A percentile compares a stretch with the other conserved stretches of the same genome.
Conservation (phyloP, 805 yeast species). For the Wickerhamomyces strasburgensis region DNA sequence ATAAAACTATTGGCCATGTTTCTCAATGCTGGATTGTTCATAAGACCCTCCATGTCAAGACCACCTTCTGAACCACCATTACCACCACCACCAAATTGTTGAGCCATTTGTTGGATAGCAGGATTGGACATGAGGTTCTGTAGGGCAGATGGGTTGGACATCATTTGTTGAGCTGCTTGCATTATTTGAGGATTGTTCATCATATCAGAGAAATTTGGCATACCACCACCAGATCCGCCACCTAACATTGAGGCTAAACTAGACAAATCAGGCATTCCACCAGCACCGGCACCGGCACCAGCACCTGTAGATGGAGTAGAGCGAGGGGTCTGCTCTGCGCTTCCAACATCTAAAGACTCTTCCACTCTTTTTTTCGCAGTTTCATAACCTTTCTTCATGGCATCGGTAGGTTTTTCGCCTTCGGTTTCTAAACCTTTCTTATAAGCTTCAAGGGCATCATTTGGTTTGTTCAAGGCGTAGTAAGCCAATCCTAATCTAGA, state of each 20-base stretch:
- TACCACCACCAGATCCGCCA: constrained; percentile 64
- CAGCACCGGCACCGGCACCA: constrained; percentile 26
- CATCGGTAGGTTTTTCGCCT: constrained; percentile 78
- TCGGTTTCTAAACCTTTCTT: constrained; percentile 82
- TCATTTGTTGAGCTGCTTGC: constrained; percentile 84
- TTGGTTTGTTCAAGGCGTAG: constrained; percentile 90
- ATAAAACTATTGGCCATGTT: constrained; percentile 68
- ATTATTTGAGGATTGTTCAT: constrained; percentile 88
- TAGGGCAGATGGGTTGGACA: constrained; percentile 80
- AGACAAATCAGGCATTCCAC: constrained; percentile 68
- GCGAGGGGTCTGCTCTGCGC: constrained; percentile 20
- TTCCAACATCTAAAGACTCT: constrained; percentile 49
- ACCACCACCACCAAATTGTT: constrained; percentile 58
- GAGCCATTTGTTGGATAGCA: constrained; percentile 77
- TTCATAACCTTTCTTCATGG: constrained; percentile 90
- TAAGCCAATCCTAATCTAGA: constrained; percentile 92
- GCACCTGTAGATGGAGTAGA: constrained; percentile 23
- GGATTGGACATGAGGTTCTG: constrained; percentile 76
- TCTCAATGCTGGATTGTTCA: constrained; percentile 24
- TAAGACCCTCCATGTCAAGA: constrained; percentile 11
- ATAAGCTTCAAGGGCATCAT: constrained; percentile 87
- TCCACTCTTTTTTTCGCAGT: constrained; percentile 87
- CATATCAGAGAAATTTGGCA: constrained; percentile 62
- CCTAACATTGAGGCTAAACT: constrained; percentile 52
- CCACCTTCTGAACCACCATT: no score